phyloP scores from a whole-genome alignment of 2,329 filamentous ascomycete genomes.

The Didymella arachidicola region DNA sequence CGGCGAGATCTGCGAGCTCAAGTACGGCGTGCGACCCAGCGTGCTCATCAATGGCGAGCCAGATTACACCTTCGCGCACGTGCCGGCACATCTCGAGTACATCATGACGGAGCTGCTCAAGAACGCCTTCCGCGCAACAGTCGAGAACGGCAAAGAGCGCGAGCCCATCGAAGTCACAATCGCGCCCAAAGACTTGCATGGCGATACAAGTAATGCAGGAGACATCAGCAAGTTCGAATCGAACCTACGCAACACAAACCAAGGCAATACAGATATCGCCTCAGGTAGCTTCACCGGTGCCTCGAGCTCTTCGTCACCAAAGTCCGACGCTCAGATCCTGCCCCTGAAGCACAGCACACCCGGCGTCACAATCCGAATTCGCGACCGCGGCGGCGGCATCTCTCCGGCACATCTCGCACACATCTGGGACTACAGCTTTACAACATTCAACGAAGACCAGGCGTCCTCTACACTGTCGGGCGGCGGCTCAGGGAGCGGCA shows the following conservation, averaged over 20 bases:
- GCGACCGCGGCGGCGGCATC: slow-evolving; percentile 95
- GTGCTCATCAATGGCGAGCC: slow-evolving; percentile 85
- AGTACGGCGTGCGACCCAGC: slow-evolving; percentile 86
- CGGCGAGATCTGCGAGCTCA: slow-evolving; percentile 93
- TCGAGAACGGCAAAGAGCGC: slow-evolving; percentile 79
- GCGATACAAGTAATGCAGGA: slow-evolving; percentile 19
- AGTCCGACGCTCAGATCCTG: slow-evolving; percentile 51
- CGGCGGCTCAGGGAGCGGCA: slow-evolving; percentile 45
- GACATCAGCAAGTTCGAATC: neutral
- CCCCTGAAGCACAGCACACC: slow-evolving; percentile 65
- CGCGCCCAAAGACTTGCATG: slow-evolving; percentile 60
- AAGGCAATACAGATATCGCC: slow-evolving; percentile 45
- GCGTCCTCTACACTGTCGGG: slow-evolving; percentile 56
- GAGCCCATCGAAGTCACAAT: slow-evolving; percentile 93
- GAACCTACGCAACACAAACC: slow-evolving; percentile 31
- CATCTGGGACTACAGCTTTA: slow-evolving; percentile 98
- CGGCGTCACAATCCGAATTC: slow-evolving; percentile 92
- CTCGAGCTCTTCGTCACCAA: slow-evolving; percentile 24
- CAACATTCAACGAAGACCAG: slow-evolving; percentile 81
- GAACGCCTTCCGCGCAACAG: slow-evolving; percentile 92
- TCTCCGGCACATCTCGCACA: slow-evolving; percentile 80
- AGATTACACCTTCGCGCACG: slow-evolving; percentile 87
- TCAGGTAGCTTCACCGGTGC: slow-evolving; percentile 42
- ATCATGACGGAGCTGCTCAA: slow-evolving; percentile 96
- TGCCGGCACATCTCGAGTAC: slow-evolving; percentile 96